These are phyloP conservation scores for Fusarium bactridioides DNA, from an alignment of 2,329 filamentous ascomycete genomes.

Conservation along the genomic window DNA sequence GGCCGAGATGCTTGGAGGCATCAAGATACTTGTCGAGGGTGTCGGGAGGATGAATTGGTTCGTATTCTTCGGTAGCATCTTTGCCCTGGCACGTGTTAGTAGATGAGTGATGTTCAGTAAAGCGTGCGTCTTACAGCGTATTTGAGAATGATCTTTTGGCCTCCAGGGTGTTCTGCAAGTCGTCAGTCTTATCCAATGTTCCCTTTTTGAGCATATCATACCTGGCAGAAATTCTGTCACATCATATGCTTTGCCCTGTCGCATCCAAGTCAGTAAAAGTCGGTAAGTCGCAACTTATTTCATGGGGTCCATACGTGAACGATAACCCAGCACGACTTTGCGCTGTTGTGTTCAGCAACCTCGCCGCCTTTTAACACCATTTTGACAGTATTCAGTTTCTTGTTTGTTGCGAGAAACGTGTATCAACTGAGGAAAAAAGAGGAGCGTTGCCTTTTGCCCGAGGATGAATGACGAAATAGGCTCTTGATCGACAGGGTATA, in stretches of 20 bases:
- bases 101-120: neutral
- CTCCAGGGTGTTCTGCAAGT: slow-evolving; percentile 80
- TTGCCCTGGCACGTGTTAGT: slow-evolving; percentile 65
- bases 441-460: slow-evolving; percentile 34
- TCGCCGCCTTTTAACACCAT: slow-evolving; percentile 61
- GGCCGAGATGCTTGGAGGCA: slow-evolving; percentile 85
- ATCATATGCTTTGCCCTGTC: slow-evolving; percentile 81
- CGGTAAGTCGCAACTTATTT: neutral
- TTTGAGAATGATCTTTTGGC: slow-evolving; percentile 92
- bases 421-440: neutral
- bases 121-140: slow-evolving; percentile 69
- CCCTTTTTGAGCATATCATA: slow-evolving; percentile 44
- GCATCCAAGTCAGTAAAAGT: slow-evolving; percentile 27
- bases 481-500: slow-evolving; percentile 12
- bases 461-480: slow-evolving; percentile 30
- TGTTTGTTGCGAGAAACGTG: neutral
- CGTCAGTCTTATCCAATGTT: slow-evolving; percentile 3
- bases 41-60: slow-evolving; percentile 87
- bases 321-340: slow-evolving; percentile 91
- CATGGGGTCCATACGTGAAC: slow-evolving; percentile 67
- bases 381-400: slow-evolving; percentile 15
- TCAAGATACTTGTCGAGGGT: slow-evolving; percentile 87
- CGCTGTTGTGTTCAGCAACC: slow-evolving; percentile 75
- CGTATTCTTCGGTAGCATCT: slow-evolving; percentile 91
- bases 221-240: slow-evolving; percentile 88